Conservation (phyloP, 306 rosid genomes). For the Malus sylvestris region DNA sequence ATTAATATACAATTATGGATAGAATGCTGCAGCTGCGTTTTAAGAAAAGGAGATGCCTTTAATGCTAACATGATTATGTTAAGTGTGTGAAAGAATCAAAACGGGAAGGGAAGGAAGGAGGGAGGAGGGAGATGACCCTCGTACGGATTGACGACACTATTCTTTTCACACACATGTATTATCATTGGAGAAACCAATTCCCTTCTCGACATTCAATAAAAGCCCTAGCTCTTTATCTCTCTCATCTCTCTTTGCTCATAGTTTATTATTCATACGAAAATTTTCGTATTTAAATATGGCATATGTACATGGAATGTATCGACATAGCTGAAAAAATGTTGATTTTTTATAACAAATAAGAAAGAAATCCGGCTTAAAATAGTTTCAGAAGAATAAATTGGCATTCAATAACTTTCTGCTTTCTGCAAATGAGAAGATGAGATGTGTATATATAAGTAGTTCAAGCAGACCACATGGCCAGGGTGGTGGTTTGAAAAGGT, state of each 20-base stretch:
- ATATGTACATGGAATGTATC: no score
- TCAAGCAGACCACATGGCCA: slow-evolving; percentile 8
- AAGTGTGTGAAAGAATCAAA: slow-evolving; percentile 10
- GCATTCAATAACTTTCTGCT: background rate
- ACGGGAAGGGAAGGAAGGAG: background rate
- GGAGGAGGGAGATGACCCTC: slow-evolving; percentile 6
- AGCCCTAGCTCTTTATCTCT: background rate
- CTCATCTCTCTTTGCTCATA: background rate
- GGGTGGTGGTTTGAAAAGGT: slow-evolving; percentile 1
- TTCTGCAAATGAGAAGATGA: slow-evolving; percentile 2
- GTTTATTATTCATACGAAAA: no score
- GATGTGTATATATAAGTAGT: background rate
- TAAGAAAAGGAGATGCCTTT: slow-evolving; percentile 17
- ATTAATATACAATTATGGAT: background rate
- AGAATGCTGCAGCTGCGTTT: background rate
- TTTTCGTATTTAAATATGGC: no score
- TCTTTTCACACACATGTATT: slow-evolving; percentile 37
- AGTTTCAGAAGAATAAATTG: background rate
- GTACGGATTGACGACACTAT: slow-evolving; percentile 61
- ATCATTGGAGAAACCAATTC: slow-evolving; percentile 29
- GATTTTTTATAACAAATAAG: no score
- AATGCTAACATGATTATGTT: slow-evolving; percentile 19
- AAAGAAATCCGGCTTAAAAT: no score
- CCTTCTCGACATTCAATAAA: background rate
- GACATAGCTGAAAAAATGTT: no score